A percentile compares a stretch with the other conserved stretches of the same genome.
Evolutionary conservation across 2,329 filamentous ascomycete genomes (phyloP).

Genomic region (Penicillium sp.): DNA sequence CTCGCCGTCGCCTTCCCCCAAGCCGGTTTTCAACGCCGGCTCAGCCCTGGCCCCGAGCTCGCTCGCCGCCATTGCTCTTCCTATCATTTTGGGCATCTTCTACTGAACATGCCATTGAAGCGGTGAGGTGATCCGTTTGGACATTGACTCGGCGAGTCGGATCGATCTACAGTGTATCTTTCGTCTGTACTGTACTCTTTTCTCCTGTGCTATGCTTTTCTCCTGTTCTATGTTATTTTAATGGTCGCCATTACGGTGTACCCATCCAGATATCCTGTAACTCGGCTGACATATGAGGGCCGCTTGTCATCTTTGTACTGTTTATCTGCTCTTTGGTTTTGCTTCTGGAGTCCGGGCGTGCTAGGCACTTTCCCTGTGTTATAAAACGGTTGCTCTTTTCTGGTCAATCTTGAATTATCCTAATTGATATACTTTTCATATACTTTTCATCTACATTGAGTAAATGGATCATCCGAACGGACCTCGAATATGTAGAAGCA

Average conservation of each 20-base stretch:
- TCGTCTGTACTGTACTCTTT: background rate
- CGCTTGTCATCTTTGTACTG: conserved; percentile 4
- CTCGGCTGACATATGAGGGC: conserved; percentile 17
- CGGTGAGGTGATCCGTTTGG: conserved; percentile 4
- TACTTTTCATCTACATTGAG: conserved; percentile 2
- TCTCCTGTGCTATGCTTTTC: conserved; percentile 8
- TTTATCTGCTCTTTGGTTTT: conserved; percentile 9
- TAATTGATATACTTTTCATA: conserved; percentile 4
- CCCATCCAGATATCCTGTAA: conserved; percentile 11
- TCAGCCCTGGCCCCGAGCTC: conserved; percentile 15
- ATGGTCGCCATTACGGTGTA: background rate
- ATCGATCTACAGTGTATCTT: conserved; percentile 2
- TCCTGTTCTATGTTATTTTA: conserved; percentile 12
- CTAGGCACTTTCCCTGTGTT: conserved; percentile 13
- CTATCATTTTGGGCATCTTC: conserved; percentile 18
- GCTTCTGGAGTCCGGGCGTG: conserved; percentile 14
- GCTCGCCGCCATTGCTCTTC: conserved; percentile 14
- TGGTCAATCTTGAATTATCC: background rate
- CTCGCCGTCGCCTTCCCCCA: background rate
- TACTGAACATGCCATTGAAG: conserved; percentile 10
- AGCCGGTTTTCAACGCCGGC: conserved; percentile 20
- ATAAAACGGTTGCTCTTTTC: background rate
- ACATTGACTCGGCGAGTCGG: background rate
- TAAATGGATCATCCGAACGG: background rate
- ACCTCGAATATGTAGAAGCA: background rate